These are phyloP conservation scores for Grosmannia huntii DNA, from an alignment of 2,329 filamentous ascomycete genomes.

Conservation along the genomic window DNA sequence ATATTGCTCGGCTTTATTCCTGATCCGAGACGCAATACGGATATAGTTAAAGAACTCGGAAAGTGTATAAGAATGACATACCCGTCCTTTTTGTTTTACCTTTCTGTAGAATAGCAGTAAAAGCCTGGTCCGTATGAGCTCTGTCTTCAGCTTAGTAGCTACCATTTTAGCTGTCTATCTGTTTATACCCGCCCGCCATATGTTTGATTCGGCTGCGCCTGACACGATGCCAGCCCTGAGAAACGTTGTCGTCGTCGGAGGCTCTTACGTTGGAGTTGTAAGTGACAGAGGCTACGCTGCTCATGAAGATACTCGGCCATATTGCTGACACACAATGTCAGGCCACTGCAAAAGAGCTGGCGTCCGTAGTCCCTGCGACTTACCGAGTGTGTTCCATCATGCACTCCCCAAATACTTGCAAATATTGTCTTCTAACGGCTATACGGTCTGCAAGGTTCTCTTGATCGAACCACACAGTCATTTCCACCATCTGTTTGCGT, in stretches of 20 bases:
- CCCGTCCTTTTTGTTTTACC: neutral
- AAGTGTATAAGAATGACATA: neutral
- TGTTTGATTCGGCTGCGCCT: neutral
- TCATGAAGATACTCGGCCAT: neutral
- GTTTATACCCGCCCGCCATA: neutral
- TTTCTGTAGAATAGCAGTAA: too few relatives aligned
- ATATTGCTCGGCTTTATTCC: neutral
- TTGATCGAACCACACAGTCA: conserved; percentile 48
- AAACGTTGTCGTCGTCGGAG: conserved; percentile 10
- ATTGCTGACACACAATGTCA: neutral
- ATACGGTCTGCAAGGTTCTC: conserved; percentile 36
- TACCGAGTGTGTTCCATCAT: conserved; percentile 39
- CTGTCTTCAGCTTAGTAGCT: neutral
- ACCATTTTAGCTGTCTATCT: neutral
- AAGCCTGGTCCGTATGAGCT: neutral
- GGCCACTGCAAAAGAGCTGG: neutral
- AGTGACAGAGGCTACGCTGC: neutral
- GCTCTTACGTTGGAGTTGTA: conserved; percentile 8
- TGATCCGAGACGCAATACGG: neutral
- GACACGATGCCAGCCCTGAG: neutral
- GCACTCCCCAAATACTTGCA: conserved; percentile 32
- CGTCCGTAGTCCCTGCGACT: neutral
- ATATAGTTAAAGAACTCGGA: neutral
- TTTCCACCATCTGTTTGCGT: conserved; percentile 47
- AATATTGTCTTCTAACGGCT: conserved; percentile 20